Evolutionary conservation across 169 alveolate species (phyloP).

Genomic region (Plasmodium ovale): DNA sequence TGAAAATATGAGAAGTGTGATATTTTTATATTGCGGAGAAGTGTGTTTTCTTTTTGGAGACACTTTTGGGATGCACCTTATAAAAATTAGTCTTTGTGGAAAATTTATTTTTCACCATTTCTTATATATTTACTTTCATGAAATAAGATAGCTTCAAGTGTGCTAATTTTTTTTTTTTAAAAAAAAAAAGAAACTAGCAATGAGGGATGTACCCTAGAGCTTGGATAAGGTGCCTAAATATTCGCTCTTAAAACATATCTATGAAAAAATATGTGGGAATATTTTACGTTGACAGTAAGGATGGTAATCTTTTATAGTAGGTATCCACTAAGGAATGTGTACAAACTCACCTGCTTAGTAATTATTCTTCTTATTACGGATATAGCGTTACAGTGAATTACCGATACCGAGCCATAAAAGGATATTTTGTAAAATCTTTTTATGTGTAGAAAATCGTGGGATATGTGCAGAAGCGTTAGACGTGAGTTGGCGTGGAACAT

Average conservation of each 20-base stretch:
- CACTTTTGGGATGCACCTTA: too few relatives aligned
- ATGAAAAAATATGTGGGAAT: conserved; percentile 89
- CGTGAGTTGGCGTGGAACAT: conserved; percentile 93
- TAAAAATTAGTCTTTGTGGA: too few relatives aligned
- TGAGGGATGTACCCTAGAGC: conserved; percentile 94
- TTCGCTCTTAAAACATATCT: conserved; percentile 92
- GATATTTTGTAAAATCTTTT: not conserved
- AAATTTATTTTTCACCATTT: too few relatives aligned
- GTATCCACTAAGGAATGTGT: conserved; percentile 95
- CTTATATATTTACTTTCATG: conserved; percentile 75
- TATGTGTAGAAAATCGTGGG: conserved; percentile 74
- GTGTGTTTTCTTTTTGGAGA: too few relatives aligned
- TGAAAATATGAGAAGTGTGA: not conserved
- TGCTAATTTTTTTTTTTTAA: conserved; percentile 93
- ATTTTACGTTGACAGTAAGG: conserved; percentile 93
- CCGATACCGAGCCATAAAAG: conserved; percentile 90
- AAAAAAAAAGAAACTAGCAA: conserved; percentile 93
- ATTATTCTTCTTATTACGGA: too few relatives aligned
- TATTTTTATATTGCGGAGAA: not conserved
- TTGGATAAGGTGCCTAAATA: conserved; percentile 93
- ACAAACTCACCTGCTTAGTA: conserved; percentile 94
- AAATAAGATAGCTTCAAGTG: conserved; percentile 90
- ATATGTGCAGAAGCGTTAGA: conserved; percentile 89
- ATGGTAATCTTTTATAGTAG: conserved; percentile 94
- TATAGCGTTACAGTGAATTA: conserved; percentile 92